Conservation (phyloP, 352 stramenopile species). For the Globisporangium okanoganense region DNA sequence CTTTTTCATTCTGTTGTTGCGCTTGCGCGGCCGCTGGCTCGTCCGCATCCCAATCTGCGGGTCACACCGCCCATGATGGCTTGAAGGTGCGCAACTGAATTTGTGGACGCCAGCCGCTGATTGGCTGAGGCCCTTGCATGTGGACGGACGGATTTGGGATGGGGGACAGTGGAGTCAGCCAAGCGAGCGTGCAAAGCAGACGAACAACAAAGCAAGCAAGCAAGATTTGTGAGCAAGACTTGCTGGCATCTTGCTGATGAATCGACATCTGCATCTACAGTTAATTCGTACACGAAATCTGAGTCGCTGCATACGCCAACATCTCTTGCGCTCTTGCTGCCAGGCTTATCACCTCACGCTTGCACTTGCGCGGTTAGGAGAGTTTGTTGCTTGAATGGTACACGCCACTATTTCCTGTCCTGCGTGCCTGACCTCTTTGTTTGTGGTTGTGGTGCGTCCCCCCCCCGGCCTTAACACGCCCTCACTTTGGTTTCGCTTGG, state of each 20-base stretch:
- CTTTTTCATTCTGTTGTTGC: neutral
- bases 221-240: too few species aligned
- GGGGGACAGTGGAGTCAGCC: neutral
- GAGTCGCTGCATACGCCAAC: too few species aligned
- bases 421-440: neutral
- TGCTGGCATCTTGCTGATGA: too few species aligned
- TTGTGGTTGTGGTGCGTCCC: neutral
- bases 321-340: too few species aligned
- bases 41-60: neutral
- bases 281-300: too few species aligned
- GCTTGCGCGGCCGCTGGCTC: too few species aligned
- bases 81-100: neutral
- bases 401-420: neutral
- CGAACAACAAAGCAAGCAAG: neutral
- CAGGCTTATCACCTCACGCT: too few species aligned
- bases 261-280: too few species aligned
- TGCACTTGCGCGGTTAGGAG: neutral
- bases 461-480: neutral
- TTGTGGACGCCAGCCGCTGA: neutral
- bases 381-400: neutral
- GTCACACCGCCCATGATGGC: constrained; percentile 1
- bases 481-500: neutral
- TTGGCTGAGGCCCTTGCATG: neutral
- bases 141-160: neutral
- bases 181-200: neutral